Conservation (phyloP, 163 green algal genomes). For the Volvox carteri region DNA sequence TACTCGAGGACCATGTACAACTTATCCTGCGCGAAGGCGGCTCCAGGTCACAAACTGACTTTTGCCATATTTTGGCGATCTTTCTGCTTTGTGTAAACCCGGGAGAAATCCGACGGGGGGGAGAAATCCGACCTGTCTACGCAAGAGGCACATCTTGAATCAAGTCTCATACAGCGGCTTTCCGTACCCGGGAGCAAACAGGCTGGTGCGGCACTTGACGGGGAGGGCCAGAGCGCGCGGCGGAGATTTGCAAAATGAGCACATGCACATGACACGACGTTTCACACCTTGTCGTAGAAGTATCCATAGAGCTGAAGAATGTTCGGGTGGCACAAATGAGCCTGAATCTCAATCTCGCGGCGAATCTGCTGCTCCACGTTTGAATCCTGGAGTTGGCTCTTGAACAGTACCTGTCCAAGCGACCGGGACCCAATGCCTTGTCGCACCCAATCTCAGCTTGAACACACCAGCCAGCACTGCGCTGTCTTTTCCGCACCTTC, state of each 20-base stretch:
- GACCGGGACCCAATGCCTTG: background rate
- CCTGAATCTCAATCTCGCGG: constrained; percentile 99
- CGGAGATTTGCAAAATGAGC: too few species aligned
- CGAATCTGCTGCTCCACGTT: constrained; percentile 99
- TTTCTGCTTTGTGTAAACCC: too few species aligned
- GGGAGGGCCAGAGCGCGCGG: too few species aligned
- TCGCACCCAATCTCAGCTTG: background rate
- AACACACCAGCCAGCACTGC: background rate
- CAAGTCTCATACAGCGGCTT: too few species aligned
- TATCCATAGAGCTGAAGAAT: constrained; percentile 98
- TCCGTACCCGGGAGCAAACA: too few species aligned
- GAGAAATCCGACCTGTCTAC: too few species aligned
- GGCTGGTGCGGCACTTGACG: too few species aligned
- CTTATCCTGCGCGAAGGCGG: constrained; percentile 88
- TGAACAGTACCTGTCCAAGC: constrained; percentile 92
- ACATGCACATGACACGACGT: too few species aligned
- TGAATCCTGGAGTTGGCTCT: constrained; percentile 94
- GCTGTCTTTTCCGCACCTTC: constrained; percentile 83
- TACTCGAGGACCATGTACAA: constrained; percentile 99
- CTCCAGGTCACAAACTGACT: too few species aligned
- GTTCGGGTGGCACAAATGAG: constrained; percentile 96
- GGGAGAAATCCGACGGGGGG: too few species aligned
- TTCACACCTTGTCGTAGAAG: constrained; percentile 87
- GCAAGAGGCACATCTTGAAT: too few species aligned
- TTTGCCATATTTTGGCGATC: too few species aligned